phyloP scores from a whole-genome alignment of 148 eudicot genomes.

The Rhododendron mucronatum region DNA sequence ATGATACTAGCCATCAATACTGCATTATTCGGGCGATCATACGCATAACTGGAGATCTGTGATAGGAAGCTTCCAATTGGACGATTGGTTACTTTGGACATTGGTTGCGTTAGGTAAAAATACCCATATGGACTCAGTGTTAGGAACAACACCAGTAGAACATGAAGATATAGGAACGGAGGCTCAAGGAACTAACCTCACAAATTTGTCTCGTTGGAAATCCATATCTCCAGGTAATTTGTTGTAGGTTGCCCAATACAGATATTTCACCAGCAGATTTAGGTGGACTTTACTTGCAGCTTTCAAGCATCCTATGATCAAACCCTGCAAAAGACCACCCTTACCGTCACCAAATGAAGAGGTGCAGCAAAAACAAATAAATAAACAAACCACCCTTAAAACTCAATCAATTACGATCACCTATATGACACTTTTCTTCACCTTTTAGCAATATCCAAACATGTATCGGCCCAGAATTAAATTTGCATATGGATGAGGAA shows the following conservation, averaged over 20 bases:
- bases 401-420: neutral
- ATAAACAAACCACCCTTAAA: neutral
- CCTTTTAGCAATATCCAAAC: neutral
- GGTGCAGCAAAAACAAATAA: neutral
- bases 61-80: neutral
- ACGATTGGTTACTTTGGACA: neutral
- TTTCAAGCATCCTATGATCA: neutral
- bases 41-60: neutral
- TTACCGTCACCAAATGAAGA: neutral
- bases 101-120: neutral
- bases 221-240: constrained; percentile 15
- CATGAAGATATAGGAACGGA: neutral
- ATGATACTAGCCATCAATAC: neutral
- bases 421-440: neutral
- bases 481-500: neutral
- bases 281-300: neutral
- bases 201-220: constrained; percentile 17
- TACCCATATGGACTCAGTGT: neutral
- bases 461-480: neutral
- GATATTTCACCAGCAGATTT: neutral
- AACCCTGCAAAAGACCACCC: constrained; percentile 4
- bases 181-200: constrained; percentile 20
- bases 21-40: neutral
- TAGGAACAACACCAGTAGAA: neutral
- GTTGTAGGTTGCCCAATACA: neutral